Conservation (phyloP, 805 yeast species). For the Metschnikowia orientalis region DNA sequence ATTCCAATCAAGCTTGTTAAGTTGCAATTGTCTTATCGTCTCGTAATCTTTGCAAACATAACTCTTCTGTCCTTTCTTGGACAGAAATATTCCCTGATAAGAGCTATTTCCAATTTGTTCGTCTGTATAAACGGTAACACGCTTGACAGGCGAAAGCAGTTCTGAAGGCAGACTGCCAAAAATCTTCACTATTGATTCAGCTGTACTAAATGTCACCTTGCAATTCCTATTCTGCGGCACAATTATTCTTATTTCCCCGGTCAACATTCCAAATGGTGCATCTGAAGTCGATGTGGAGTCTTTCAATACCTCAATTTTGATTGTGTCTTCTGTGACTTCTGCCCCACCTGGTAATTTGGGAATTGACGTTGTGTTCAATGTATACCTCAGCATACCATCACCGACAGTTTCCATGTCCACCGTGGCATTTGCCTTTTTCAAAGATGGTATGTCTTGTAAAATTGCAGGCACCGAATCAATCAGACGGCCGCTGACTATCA, state of each 20-base stretch:
- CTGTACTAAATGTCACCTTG: constrained; percentile 52
- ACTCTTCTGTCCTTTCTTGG: constrained; percentile 41
- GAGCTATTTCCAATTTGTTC: constrained; percentile 11
- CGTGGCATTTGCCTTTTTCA: constrained; percentile 32
- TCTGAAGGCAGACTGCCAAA: constrained; percentile 12
- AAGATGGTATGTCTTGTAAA: constrained; percentile 60
- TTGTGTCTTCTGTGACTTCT: constrained; percentile 37
- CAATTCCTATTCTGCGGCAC: constrained; percentile 65
- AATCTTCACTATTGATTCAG: constrained; percentile 33
- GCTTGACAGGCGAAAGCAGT: constrained; percentile 55
- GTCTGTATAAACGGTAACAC: constrained; percentile 50
- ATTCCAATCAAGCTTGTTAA: constrained; percentile 65
- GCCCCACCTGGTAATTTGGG: constrained; percentile 31
- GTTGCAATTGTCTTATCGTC: constrained; percentile 61
- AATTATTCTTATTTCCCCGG: constrained; percentile 56
- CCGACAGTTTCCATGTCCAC: constrained; percentile 33
- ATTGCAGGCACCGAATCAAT: constrained; percentile 43
- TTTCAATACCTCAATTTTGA: constrained; percentile 48
- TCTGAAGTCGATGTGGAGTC: constrained; percentile 42
- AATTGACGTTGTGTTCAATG: constrained; percentile 48
- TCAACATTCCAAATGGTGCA: constrained; percentile 59
- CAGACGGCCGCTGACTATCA: constrained; percentile 47
- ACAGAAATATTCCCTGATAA: constrained; percentile 17
- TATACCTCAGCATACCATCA: constrained; percentile 52
- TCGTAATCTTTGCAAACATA: constrained; percentile 48